Conservation (phyloP, 2,329 filamentous ascomycete genomes). For the Magnaporthales sp. region DNA sequence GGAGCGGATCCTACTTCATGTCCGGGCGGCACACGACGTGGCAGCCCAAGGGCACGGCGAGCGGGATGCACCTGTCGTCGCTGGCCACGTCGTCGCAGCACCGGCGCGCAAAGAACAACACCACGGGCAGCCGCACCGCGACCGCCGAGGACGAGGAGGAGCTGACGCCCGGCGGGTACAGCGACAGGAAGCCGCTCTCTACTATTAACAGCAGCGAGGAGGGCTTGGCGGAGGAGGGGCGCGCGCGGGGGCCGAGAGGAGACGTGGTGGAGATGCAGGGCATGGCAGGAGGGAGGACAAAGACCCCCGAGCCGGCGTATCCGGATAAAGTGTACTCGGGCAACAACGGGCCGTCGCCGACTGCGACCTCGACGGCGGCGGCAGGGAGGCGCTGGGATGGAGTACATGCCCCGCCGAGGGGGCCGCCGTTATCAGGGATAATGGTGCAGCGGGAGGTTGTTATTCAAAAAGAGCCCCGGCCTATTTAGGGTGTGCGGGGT, state of each 20-base stretch:
- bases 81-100: neutral
- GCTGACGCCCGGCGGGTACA: neutral
- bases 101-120: too few relatives aligned
- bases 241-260: neutral
- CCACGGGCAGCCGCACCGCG: neutral
- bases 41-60: neutral
- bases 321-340: neutral
- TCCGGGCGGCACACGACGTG: neutral
- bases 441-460: too few relatives aligned
- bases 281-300: neutral
- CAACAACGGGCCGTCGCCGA: too few relatives aligned
- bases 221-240: too few relatives aligned
- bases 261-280: constrained; percentile 1
- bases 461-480: too few relatives aligned
- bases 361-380: too few relatives aligned
- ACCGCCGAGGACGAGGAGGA: neutral
- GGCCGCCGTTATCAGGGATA: too few relatives aligned
- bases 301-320: neutral
- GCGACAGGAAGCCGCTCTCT: neutral
- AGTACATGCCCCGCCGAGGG: too few relatives aligned
- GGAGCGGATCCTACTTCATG: constrained; percentile 1
- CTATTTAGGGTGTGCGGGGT: too few relatives aligned
- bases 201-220: neutral
- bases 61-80: neutral
- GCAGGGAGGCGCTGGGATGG: too few relatives aligned